Percentiles rank a stretch among this genome's conserved stretches.
Conservation (phyloP, 495 filamentous ascomycete species). For the Chaetomium tenue region DNA sequence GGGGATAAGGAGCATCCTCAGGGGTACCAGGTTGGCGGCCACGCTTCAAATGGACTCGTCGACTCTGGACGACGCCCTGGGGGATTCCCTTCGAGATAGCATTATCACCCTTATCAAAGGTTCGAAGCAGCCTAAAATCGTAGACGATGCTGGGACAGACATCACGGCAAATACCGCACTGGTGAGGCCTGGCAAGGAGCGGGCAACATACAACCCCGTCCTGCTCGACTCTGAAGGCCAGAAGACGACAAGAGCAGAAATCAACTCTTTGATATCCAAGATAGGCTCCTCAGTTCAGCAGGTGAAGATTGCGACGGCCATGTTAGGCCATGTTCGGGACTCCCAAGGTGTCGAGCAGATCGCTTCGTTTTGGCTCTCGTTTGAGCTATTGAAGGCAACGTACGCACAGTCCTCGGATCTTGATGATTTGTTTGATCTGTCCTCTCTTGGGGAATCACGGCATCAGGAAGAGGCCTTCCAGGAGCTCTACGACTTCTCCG, state of each 20-base stretch:
- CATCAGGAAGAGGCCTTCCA: constrained; percentile 60
- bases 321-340: constrained; percentile 59
- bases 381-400: constrained; percentile 63
- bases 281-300: constrained; percentile 47
- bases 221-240: constrained; percentile 65
- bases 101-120: constrained; percentile 46
- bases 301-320: constrained; percentile 51
- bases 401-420: constrained; percentile 51
- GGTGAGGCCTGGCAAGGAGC: constrained; percentile 28
- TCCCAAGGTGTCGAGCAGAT: constrained; percentile 56
- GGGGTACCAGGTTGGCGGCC: constrained; percentile 66
- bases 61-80: constrained; percentile 66
- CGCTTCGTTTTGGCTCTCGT: constrained; percentile 78
- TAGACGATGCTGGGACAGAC: constrained; percentile 23
- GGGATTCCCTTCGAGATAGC: constrained; percentile 61
- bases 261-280: constrained; percentile 47
- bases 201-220: constrained; percentile 57
- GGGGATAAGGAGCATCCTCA: constrained; percentile 69
- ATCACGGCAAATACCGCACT: constrained; percentile 31
- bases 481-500: constrained; percentile 76
- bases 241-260: constrained; percentile 55
- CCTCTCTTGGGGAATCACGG: constrained; percentile 40
- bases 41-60: constrained; percentile 65
- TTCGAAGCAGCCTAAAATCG: constrained; percentile 35
- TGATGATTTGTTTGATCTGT: constrained; percentile 64